Conservation (phyloP, 1,284 basidiomycete genomes). For the Stereum hirsutum region DNA sequence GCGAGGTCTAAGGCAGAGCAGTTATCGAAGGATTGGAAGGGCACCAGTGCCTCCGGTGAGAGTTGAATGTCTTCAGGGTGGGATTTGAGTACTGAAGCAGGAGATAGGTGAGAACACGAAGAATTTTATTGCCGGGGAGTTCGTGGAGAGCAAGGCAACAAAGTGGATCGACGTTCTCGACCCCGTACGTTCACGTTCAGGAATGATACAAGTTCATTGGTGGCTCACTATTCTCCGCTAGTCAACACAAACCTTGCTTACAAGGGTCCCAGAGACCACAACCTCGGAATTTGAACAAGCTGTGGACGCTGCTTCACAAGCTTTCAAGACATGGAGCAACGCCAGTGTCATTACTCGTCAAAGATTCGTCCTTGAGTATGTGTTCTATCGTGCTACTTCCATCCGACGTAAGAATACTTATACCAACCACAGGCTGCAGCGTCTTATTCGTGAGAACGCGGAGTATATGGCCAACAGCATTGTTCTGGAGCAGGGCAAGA, state of each 20-base stretch:
- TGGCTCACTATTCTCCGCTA: constrained; percentile 18
- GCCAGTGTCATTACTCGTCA: constrained; percentile 85
- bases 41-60: constrained; percentile 77
- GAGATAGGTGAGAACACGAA: constrained; percentile 74
- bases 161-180: constrained; percentile 84
- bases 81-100: too few species aligned
- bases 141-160: constrained; percentile 70
- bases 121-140: constrained; percentile 87
- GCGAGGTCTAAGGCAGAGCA: constrained; percentile 55
- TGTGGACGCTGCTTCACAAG: constrained; percentile 79
- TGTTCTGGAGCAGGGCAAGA: constrained; percentile 90
- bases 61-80: too few species aligned
- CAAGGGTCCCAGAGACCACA: constrained; percentile 87
- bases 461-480: constrained; percentile 72
- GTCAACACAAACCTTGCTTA: constrained; percentile 86
- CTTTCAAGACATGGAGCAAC: constrained; percentile 86
- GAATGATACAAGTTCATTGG: not conserved
- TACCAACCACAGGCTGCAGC: constrained; percentile 51
- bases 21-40: constrained; percentile 72
- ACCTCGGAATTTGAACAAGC: constrained; percentile 77
- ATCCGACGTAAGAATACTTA: not conserved
- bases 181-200: constrained; percentile 49
- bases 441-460: constrained; percentile 70
- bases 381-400: constrained; percentile 2
- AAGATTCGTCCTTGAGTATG: constrained; percentile 82